Evolutionary conservation across 78 protist genomes (phyloP).

Genomic region (Trichosphaerium sp.): DNA sequence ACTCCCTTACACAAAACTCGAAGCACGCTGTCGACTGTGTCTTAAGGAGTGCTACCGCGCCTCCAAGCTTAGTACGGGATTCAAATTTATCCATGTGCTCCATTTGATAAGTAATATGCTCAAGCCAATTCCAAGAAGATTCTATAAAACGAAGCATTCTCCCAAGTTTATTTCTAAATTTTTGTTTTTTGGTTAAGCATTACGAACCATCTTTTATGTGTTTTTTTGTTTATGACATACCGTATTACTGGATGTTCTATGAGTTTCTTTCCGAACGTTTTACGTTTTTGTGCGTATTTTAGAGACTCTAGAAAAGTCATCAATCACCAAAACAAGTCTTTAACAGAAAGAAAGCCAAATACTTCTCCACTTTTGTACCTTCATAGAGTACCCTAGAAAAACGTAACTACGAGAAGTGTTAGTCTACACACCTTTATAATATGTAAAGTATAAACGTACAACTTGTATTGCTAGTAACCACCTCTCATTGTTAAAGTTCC

Average conservation of each 20-base stretch:
- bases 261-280: constrained; percentile 4
- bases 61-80: constrained; percentile 16
- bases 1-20: constrained; percentile 41
- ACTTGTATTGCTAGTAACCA: background rate
- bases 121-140: constrained; percentile 29
- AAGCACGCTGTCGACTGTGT: constrained; percentile 28
- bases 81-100: background rate
- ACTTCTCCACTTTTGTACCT: too few species aligned
- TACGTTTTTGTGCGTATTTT: background rate
- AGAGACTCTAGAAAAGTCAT: too few species aligned
- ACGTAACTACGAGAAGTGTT: constrained; percentile 2
- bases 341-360: too few species aligned
- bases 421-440: constrained; percentile 17
- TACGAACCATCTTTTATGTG: too few species aligned
- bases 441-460: background rate
- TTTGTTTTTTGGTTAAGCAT: too few species aligned
- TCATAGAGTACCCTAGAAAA: constrained; percentile 10
- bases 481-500: constrained; percentile 2
- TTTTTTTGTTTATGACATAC: too few species aligned
- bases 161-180: too few species aligned
- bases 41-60: constrained; percentile 28
- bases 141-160: too few species aligned
- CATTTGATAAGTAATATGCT: constrained; percentile 25
- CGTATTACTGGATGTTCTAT: constrained; percentile 35
- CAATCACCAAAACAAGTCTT: too few species aligned